A percentile compares a stretch with the other conserved stretches of the same genome.
phyloP scores from a whole-genome alignment of 148 eudicot genomes.

The Camellia lanceoleosa region DNA sequence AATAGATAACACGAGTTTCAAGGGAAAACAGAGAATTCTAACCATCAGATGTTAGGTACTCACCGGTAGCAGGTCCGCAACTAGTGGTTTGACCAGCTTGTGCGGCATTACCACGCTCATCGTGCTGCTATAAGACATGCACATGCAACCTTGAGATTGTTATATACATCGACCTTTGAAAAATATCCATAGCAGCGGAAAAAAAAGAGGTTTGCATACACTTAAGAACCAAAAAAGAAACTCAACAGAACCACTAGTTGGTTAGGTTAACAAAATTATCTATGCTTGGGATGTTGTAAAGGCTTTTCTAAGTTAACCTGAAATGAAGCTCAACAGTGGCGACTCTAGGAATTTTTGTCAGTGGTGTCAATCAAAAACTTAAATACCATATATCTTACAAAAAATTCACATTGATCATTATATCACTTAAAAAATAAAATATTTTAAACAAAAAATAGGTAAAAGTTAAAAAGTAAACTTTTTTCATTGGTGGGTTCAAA shows the following conservation, averaged over 20 bases:
- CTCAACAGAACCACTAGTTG: conserved; percentile 21
- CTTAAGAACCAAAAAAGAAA: conserved; percentile 30
- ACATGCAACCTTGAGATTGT: too few relatives aligned
- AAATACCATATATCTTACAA: too few relatives aligned
- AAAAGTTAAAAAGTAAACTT: too few relatives aligned
- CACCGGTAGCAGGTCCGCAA: too few relatives aligned
- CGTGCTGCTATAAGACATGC: conserved; percentile 37
- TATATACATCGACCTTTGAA: conserved; percentile 4
- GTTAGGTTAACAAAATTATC: neutral
- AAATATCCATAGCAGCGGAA: conserved; percentile 42
- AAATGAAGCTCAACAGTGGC: neutral
- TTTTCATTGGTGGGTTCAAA: too few relatives aligned
- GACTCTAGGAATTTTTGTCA: too few relatives aligned
- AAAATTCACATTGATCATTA: too few relatives aligned
- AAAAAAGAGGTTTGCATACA: conserved; percentile 32
- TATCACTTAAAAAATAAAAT: too few relatives aligned
- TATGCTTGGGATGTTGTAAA: neutral
- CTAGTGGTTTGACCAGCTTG: conserved; percentile 55
- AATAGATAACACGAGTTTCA: conserved; percentile 7
- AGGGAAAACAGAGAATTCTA: too few relatives aligned
- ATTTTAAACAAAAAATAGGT: too few relatives aligned
- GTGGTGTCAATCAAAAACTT: too few relatives aligned
- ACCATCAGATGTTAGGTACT: too few relatives aligned
- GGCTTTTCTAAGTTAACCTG: neutral
- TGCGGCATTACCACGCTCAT: conserved; percentile 68